Evolutionary conservation across 441 rosid species (phyloP).

Genomic region (Erodium moschatum): DNA sequence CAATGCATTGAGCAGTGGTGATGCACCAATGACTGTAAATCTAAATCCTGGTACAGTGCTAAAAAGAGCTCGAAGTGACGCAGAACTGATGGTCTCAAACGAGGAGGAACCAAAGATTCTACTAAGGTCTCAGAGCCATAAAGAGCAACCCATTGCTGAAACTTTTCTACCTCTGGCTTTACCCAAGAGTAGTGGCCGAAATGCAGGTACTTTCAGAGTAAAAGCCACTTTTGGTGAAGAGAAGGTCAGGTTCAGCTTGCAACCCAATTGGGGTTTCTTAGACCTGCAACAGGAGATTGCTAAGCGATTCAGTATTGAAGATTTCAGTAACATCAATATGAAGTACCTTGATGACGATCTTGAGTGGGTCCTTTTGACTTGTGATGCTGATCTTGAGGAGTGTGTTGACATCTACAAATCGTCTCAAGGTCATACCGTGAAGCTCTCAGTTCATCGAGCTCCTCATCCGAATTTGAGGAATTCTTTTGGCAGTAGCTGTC

Average conservation of each 20-base stretch:
- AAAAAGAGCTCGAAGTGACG: slow-evolving; percentile 49
- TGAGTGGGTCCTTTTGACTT: slow-evolving; percentile 89
- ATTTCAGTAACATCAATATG: slow-evolving; percentile 40
- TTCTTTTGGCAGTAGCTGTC: slow-evolving; percentile 30
- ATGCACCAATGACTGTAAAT: slow-evolving; percentile 23
- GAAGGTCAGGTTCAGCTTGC: slow-evolving; percentile 56
- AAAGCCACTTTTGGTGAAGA: slow-evolving; percentile 58
- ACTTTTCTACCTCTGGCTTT: slow-evolving; percentile 30
- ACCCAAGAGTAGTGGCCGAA: slow-evolving; percentile 14
- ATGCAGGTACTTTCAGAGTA: slow-evolving; percentile 28
- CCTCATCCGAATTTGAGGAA: slow-evolving; percentile 24
- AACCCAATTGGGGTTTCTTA: slow-evolving; percentile 41
- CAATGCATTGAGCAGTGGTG: slow-evolving; percentile 24
- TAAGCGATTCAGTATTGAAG: slow-evolving; percentile 47
- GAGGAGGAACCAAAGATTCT: slow-evolving; percentile 42
- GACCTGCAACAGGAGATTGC: slow-evolving; percentile 63
- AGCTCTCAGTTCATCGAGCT: slow-evolving; percentile 44
- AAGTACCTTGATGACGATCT: slow-evolving; percentile 79
- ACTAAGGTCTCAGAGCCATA: slow-evolving; percentile 61
- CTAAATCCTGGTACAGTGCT: slow-evolving; percentile 30
- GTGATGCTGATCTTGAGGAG: slow-evolving; percentile 88
- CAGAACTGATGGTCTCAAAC: slow-evolving; percentile 37
- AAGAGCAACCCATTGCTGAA: slow-evolving; percentile 35
- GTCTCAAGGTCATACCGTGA: slow-evolving; percentile 43
- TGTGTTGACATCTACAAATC: slow-evolving; percentile 58